Percentiles rank a stretch among this genome's conserved stretches.
phyloP scores from a whole-genome alignment of 768 basidiomycete species.

The Tulasnella calospora region DNA sequence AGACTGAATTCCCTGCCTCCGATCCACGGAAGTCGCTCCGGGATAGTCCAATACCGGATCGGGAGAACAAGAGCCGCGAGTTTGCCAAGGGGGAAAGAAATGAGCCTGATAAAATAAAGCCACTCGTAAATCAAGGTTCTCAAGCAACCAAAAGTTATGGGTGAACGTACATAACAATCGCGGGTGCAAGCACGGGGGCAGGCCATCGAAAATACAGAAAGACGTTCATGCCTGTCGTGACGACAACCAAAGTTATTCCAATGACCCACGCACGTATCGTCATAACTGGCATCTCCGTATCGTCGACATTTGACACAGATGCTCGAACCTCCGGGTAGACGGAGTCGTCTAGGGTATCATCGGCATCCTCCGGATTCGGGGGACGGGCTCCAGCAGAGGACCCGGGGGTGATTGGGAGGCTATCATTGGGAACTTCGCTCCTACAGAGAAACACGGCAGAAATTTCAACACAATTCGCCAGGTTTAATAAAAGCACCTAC shows the following conservation, averaged over 20 bases:
- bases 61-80: conserved; percentile 76
- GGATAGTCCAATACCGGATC: conserved; percentile 56
- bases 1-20: conserved; percentile 65
- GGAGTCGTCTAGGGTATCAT: conserved; percentile 60
- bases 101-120: conserved; percentile 46
- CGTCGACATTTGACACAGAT: conserved; percentile 94
- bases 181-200: conserved; percentile 74
- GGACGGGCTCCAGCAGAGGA: background rate
- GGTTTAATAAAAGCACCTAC: background rate
- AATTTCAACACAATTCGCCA: background rate
- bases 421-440: background rate
- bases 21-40: conserved; percentile 41
- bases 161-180: conserved; percentile 55
- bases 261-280: conserved; percentile 82
- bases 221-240: conserved; percentile 68
- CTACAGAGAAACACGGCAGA: background rate
- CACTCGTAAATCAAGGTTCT: conserved; percentile 29
- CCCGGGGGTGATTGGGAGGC: background rate
- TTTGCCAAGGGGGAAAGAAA: conserved; percentile 92
- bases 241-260: conserved; percentile 59
- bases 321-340: conserved; percentile 95
- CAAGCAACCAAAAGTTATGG: conserved; percentile 44
- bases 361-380: background rate
- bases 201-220: conserved; percentile 95
- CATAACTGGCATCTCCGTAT: conserved; percentile 93